Conservation (phyloP, 768 basidiomycete genomes). For the Amylocystis lapponica region DNA sequence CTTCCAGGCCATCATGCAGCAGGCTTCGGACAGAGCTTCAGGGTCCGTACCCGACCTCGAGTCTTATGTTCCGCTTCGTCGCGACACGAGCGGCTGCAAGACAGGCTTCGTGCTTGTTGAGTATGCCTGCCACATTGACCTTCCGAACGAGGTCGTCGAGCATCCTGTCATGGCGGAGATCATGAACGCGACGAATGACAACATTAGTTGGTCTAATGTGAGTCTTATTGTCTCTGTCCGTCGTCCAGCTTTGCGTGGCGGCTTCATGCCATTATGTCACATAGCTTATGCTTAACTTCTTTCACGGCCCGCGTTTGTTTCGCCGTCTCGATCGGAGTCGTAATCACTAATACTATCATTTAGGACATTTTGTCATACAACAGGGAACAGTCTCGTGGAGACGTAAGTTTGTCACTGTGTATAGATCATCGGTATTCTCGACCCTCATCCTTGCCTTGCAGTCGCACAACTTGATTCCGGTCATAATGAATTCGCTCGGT, state of each 20-base stretch:
- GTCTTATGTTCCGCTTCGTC: slow-evolving; percentile 46
- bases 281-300: too few relatives aligned
- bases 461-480: slow-evolving; percentile 68
- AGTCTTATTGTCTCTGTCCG: slow-evolving; percentile 6
- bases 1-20: slow-evolving; percentile 26
- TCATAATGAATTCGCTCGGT: slow-evolving; percentile 57
- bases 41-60: slow-evolving; percentile 34
- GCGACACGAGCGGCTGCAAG: slow-evolving; percentile 49
- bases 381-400: slow-evolving; percentile 60
- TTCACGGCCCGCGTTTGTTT: too few relatives aligned
- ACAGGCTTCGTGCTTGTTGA: slow-evolving; percentile 49
- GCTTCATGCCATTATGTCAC: too few relatives aligned
- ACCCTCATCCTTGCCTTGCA: slow-evolving; percentile 2
- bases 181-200: slow-evolving; percentile 42
- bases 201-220: slow-evolving; percentile 39
- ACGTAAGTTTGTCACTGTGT: slow-evolving; percentile 20
- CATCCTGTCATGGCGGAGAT: slow-evolving; percentile 44
- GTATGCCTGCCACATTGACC: slow-evolving; percentile 45
- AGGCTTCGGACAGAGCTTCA: slow-evolving; percentile 24
- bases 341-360: neutral
- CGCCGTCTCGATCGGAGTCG: neutral
- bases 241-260: too few relatives aligned
- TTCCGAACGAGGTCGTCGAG: slow-evolving; percentile 49
- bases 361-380: slow-evolving; percentile 78
- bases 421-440: neutral